Conservation (phyloP, 2,329 filamentous ascomycete species). For the Nemania sp. region DNA sequence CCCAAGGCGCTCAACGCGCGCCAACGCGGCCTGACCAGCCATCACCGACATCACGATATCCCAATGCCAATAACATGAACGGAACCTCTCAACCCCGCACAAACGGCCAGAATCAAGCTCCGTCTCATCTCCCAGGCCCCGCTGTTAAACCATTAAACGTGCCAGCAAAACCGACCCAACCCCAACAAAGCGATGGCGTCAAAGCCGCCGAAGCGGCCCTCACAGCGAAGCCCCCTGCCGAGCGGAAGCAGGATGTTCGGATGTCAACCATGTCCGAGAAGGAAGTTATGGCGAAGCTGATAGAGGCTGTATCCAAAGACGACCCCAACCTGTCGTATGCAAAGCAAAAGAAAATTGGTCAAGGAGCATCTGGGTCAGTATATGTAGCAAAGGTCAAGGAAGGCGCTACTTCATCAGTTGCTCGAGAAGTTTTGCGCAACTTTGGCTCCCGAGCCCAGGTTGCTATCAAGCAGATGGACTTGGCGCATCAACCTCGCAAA, state of each 20-base stretch:
- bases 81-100: slow-evolving; percentile 53
- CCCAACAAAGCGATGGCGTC: slow-evolving; percentile 67
- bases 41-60: slow-evolving; percentile 60
- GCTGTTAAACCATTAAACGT: slow-evolving; percentile 82
- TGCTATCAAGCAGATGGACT: slow-evolving; percentile 99
- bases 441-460: slow-evolving; percentile 86
- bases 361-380: slow-evolving; percentile 95
- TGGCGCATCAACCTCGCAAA: slow-evolving; percentile 94
- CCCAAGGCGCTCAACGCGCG: slow-evolving; percentile 47
- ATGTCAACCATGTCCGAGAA: slow-evolving; percentile 98
- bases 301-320: slow-evolving; percentile 93
- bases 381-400: slow-evolving; percentile 97
- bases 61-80: slow-evolving; percentile 61
- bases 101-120: slow-evolving; percentile 51
- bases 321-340: slow-evolving; percentile 94
- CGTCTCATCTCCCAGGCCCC: slow-evolving; percentile 61
- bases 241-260: slow-evolving; percentile 88
- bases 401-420: slow-evolving; percentile 77
- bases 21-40: slow-evolving; percentile 54
- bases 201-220: slow-evolving; percentile 90
- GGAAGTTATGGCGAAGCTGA: slow-evolving; percentile 95
- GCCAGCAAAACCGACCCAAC: slow-evolving; percentile 63
- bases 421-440: slow-evolving; percentile 75
- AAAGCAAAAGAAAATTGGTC: slow-evolving; percentile 99
- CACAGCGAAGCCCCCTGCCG: slow-evolving; percentile 76